A percentile compares a stretch with the other conserved stretches of the same genome.
Conservation (phyloP, 345 rosid species). For the Brassica cretica region DNA sequence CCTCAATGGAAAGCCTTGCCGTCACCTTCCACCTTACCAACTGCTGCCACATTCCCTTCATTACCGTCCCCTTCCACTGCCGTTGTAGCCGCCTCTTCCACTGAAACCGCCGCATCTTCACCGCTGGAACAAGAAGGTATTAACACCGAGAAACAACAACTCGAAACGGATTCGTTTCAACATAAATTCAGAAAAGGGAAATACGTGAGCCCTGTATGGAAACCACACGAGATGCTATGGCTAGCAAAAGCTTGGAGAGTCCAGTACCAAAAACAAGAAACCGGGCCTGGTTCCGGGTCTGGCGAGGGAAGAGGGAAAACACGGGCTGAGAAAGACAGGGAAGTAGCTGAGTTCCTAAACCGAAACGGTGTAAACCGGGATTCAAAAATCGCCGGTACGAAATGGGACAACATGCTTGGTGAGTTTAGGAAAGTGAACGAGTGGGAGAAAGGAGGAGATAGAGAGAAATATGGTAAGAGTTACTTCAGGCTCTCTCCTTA, state of each 20-base stretch:
- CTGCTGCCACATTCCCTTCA: constrained; percentile 45
- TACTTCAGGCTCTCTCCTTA: constrained; percentile 95
- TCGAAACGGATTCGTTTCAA: constrained; percentile 52
- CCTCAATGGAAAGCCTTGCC: constrained; percentile 81
- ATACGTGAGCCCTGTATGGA: constrained; percentile 98
- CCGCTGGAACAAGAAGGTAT: constrained; percentile 69
- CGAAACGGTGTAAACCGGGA: constrained; percentile 81
- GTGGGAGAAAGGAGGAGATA: constrained; percentile 86
- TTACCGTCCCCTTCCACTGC: constrained; percentile 42
- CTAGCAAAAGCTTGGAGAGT: constrained; percentile 90
- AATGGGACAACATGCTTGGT: constrained; percentile 99
- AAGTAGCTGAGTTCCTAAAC: constrained; percentile 87
- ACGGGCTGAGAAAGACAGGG: constrained; percentile 89
- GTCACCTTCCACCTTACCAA: constrained; percentile 41
- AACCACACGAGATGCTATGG: constrained; percentile 97
- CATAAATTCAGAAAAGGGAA: constrained; percentile 86
- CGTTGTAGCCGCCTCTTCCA: constrained; percentile 61
- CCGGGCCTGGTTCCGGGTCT: constrained; percentile 43
- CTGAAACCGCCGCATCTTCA: constrained; percentile 76
- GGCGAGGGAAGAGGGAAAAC: constrained; percentile 74
- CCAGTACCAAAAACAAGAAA: constrained; percentile 58
- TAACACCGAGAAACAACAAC: constrained; percentile 49
- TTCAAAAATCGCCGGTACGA: constrained; percentile 93
- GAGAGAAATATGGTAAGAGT: constrained; percentile 77
- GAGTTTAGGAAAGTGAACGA: constrained; percentile 93